Evolutionary conservation across 768 basidiomycete genomes (phyloP).

Genomic region (Lentinula sp.): DNA sequence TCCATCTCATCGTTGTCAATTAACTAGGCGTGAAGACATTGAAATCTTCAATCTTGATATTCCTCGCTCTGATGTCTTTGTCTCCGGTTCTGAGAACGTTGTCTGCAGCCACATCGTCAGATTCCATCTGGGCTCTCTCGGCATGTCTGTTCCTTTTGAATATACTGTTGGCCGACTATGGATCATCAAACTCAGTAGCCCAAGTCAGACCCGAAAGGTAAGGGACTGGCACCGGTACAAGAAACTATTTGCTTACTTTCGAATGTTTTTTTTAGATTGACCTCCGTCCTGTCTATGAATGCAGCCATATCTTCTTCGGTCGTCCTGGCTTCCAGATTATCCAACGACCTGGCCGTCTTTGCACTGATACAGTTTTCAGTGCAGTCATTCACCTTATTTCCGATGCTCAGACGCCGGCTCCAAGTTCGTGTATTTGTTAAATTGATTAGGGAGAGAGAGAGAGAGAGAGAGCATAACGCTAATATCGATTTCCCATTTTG

Average conservation of each 20-base stretch:
- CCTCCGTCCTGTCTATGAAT: constrained; percentile 83
- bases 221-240: constrained; percentile 8
- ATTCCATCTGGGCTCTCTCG: constrained; percentile 96
- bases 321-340: constrained; percentile 86
- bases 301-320: constrained; percentile 91
- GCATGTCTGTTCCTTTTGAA: constrained; percentile 80
- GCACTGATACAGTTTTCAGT: constrained; percentile 82
- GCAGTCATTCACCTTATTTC: constrained; percentile 79
- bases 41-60: constrained; percentile 82
- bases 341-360: constrained; percentile 81
- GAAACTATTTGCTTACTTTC: constrained; percentile 1
- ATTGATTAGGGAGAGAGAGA: no score
- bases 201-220: constrained; percentile 57
- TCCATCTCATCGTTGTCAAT: not conserved
- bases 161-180: constrained; percentile 77
- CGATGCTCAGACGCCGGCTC: constrained; percentile 66
- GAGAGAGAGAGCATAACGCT: constrained; percentile 9
- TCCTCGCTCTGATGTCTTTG: constrained; percentile 82
- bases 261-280: constrained; percentile 44
- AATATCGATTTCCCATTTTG: constrained; percentile 6
- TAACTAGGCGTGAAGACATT: constrained; percentile 58
- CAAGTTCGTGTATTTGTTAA: constrained; percentile 40
- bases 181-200: constrained; percentile 31
- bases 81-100: constrained; percentile 89
- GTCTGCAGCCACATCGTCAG: constrained; percentile 91